A percentile compares a stretch with the other conserved stretches of the same genome.
Conservation (phyloP, 169 alveolate species). For the Eimeria tenella region DNA sequence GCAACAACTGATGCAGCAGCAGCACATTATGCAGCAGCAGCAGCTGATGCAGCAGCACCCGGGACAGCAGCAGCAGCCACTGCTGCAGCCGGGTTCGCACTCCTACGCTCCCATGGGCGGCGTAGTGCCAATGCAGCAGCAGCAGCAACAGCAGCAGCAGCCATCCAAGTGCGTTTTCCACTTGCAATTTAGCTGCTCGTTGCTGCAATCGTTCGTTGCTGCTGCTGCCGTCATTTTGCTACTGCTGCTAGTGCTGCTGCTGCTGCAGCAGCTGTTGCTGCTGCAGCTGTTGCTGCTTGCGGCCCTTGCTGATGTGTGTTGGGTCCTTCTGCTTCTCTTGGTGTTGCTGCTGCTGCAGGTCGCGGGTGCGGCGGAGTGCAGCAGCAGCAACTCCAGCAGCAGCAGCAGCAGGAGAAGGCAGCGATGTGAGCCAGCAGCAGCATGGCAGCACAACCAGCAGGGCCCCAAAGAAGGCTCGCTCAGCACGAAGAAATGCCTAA, state of each 20-base stretch:
- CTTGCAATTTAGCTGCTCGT: background rate
- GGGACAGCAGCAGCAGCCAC: background rate
- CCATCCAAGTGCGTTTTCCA: background rate
- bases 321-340: background rate
- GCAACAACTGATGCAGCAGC: background rate
- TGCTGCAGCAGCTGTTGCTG: background rate
- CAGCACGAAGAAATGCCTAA: background rate
- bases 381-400: slow-evolving; percentile 41
- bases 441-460: background rate
- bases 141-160: background rate
- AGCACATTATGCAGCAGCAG: background rate
- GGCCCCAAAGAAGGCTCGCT: background rate
- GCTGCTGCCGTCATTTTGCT: background rate
- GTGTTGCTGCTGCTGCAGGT: background rate
- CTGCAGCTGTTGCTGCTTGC: background rate
- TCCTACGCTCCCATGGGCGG: background rate
- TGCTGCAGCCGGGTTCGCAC: background rate
- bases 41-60: background rate
- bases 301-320: background rate
- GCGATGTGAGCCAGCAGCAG: background rate
- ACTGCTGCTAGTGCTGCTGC: background rate
- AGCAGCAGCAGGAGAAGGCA: background rate
- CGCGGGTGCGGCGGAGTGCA: background rate
- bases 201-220: background rate
- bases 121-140: background rate